Evolutionary conservation across 1,284 basidiomycete genomes (phyloP).

Genomic region (Pseudozyma tsukubaensis): DNA sequence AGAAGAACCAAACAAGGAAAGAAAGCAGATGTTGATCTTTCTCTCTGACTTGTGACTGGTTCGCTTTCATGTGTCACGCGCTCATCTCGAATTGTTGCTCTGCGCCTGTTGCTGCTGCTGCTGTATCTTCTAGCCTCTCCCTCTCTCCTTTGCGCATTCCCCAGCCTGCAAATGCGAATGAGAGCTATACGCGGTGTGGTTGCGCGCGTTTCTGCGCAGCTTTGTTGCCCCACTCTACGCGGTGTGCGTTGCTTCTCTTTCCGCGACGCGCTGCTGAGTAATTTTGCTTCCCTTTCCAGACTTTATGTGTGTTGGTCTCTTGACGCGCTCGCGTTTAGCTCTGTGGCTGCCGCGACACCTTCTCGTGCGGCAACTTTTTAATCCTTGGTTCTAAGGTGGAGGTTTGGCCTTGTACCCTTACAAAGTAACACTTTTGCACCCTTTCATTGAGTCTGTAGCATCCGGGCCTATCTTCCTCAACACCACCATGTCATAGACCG

Average conservation of each 20-base stretch:
- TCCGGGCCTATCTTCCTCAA: too few species aligned
- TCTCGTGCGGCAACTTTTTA: constrained; percentile 9
- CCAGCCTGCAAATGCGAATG: background rate
- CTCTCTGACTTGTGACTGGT: too few species aligned
- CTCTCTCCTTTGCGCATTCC: background rate
- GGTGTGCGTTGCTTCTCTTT: constrained; percentile 1
- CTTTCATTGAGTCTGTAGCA: background rate
- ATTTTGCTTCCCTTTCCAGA: background rate
- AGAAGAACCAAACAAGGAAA: too few species aligned
- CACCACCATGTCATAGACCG: background rate
- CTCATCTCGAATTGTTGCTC: background rate
- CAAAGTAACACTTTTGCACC: constrained; percentile 5
- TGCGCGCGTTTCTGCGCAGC: background rate
- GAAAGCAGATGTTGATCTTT: too few species aligned
- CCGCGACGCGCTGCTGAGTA: constrained; percentile 21
- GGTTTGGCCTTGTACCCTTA: too few species aligned
- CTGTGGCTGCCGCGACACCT: background rate
- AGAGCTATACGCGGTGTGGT: background rate
- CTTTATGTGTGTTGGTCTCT: constrained; percentile 11
- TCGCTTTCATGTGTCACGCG: too few species aligned
- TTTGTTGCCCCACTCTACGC: constrained; percentile 12
- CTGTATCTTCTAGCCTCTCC: background rate
- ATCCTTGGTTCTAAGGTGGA: background rate
- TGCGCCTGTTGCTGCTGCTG: constrained; percentile 4
- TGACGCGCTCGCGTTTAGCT: constrained; percentile 1